A percentile compares a stretch with the other conserved stretches of the same genome.
These are phyloP conservation scores for Paramyrothecium roridum DNA, from an alignment of 2,329 filamentous ascomycete species.

Conservation along the genomic window DNA sequence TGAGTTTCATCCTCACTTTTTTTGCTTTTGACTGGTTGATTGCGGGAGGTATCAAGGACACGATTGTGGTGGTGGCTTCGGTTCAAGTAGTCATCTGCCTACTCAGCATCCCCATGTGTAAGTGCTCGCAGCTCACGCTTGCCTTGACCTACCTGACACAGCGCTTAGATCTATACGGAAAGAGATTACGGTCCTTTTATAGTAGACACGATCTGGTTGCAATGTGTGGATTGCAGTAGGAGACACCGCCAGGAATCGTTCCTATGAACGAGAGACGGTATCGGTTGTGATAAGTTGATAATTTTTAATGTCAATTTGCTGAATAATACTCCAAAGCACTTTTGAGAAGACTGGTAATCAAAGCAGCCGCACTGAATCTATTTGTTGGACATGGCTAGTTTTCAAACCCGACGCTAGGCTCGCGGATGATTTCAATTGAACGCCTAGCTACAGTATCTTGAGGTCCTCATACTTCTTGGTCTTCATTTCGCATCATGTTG, in stretches of 20 bases:
- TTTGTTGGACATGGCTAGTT: no score
- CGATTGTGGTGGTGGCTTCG: slow-evolving; percentile 69
- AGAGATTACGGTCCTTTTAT: slow-evolving; percentile 72
- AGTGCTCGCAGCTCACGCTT: slow-evolving; percentile 29
- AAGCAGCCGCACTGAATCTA: no score
- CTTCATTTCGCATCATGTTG: no score
- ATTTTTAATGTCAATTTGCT: no score
- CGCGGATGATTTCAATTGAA: no score
- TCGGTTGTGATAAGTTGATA: no score
- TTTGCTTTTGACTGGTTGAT: slow-evolving; percentile 83
- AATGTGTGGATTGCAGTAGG: slow-evolving; percentile 23
- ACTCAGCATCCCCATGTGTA: slow-evolving; percentile 74
- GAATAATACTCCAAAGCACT: no score
- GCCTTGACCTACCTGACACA: slow-evolving; percentile 5
- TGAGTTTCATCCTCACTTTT: slow-evolving; percentile 82
- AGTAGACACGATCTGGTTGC: slow-evolving; percentile 68
- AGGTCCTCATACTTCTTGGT: no score
- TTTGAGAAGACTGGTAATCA: no score
- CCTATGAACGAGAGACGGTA: not conserved
- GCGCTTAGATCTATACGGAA: slow-evolving; percentile 69
- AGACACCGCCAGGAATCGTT: no score
- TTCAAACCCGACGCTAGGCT: no score
- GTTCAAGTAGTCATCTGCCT: slow-evolving; percentile 77
- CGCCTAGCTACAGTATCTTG: no score
- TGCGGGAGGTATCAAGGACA: slow-evolving; percentile 53